Evolutionary conservation across 1,139 yeast genomes (phyloP).

Genomic region (Blastobotrys proliferans): DNA sequence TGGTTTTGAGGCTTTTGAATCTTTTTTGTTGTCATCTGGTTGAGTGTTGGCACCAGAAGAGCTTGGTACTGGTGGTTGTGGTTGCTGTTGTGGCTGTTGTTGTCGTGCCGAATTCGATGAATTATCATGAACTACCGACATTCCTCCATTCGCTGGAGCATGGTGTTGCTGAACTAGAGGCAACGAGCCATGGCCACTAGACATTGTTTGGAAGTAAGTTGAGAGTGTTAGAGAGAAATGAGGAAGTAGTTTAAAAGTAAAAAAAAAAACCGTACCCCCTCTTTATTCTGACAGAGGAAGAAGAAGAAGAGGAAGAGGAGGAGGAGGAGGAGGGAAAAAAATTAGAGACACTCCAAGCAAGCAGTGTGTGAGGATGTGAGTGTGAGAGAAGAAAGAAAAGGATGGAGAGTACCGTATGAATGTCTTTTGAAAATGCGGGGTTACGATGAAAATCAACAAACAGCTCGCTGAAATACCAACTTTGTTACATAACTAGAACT

Average conservation of each 20-base stretch:
- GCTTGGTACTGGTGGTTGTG: not conserved
- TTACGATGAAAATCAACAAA: too few relatives aligned
- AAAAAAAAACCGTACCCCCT: not conserved
- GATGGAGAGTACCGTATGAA: too few relatives aligned
- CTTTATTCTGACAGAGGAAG: not conserved
- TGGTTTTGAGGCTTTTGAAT: constrained; percentile 9
- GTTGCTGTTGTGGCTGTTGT: not conserved
- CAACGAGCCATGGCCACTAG: constrained; percentile 1
- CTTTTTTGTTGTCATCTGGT: not conserved
- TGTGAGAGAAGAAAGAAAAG: not conserved
- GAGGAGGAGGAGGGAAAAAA: too few relatives aligned
- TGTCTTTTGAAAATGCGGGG: too few relatives aligned
- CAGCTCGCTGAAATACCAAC: too few relatives aligned
- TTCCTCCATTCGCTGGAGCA: not conserved
- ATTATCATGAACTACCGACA: not conserved
- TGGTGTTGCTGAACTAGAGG: constrained; percentile 1
- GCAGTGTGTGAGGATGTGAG: not conserved
- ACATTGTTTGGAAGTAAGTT: not conserved
- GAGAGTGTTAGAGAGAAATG: not conserved
- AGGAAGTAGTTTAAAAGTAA: constrained; percentile 1
- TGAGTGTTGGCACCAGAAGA: not conserved
- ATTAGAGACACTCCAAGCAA: too few relatives aligned
- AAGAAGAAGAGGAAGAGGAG: not conserved
- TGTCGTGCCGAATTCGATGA: too few relatives aligned
- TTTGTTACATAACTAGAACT: too few relatives aligned